Conservation (phyloP, 768 basidiomycete species). For the Tylopilus sp. region DNA sequence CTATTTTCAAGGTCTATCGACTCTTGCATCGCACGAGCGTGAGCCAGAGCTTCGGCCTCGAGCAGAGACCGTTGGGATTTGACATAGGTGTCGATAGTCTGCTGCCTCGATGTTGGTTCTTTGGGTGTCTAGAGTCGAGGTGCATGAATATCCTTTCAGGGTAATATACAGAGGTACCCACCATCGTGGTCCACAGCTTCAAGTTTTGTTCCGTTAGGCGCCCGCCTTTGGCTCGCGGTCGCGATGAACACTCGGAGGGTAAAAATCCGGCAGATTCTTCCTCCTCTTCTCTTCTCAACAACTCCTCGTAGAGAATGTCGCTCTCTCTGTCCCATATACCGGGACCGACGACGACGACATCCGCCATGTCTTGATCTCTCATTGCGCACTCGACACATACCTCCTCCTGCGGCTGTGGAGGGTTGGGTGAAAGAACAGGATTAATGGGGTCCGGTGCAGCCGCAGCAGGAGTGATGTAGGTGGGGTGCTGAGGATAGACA, state of each 20-base stretch:
- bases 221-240: slow-evolving; percentile 64
- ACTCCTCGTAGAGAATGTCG: slow-evolving; percentile 77
- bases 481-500: slow-evolving; percentile 72
- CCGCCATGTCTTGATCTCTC: slow-evolving; percentile 98
- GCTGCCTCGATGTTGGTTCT: slow-evolving; percentile 81
- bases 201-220: slow-evolving; percentile 74
- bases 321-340: slow-evolving; percentile 92
- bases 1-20: slow-evolving; percentile 69
- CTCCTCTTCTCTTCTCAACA: slow-evolving; percentile 67
- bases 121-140: slow-evolving; percentile 68
- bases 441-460: slow-evolving; percentile 55
- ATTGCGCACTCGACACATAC: slow-evolving; percentile 96
- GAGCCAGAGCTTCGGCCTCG: slow-evolving; percentile 79
- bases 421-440: slow-evolving; percentile 56
- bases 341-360: slow-evolving; percentile 82
- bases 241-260: slow-evolving; percentile 47
- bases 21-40: slow-evolving; percentile 74
- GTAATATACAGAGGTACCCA: slow-evolving; percentile 36
- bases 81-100: slow-evolving; percentile 79
- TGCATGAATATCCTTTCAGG: slow-evolving; percentile 6
- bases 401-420: slow-evolving; percentile 62
- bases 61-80: slow-evolving; percentile 76
- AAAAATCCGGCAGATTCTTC: slow-evolving; percentile 54
- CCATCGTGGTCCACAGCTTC: slow-evolving; percentile 75
- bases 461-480: slow-evolving; percentile 57